Percentiles rank a stretch among this genome's conserved stretches.
phyloP scores from a whole-genome alignment of 352 stramenopile genomes.

The Phytopythium cucurbitacearum region DNA sequence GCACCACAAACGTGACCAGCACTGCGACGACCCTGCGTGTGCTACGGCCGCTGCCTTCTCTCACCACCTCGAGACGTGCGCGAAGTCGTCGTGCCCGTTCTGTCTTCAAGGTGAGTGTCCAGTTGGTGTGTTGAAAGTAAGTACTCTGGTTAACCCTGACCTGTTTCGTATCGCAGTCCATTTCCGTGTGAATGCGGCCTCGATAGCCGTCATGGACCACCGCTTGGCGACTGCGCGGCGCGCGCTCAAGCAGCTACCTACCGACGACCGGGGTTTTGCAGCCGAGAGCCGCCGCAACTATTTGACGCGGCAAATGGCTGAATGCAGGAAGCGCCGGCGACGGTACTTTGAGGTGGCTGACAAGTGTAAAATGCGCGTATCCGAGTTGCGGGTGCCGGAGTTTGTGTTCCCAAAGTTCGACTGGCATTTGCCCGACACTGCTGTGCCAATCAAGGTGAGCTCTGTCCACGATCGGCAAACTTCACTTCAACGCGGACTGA shows the following conservation, averaged over 20 bases:
- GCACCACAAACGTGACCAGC: conserved; percentile 25
- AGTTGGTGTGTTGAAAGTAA: no score
- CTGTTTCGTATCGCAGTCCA: not conserved
- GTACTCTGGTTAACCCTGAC: no score
- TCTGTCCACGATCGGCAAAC: no score
- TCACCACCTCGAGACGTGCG: conserved; percentile 22
- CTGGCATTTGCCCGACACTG: not conserved
- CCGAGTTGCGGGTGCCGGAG: not conserved
- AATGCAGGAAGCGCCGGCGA: not conserved
- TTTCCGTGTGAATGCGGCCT: not conserved
- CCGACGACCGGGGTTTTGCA: not conserved
- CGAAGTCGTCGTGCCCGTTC: conserved; percentile 28
- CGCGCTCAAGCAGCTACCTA: not conserved
- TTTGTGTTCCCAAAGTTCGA: not conserved
- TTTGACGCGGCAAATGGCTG: not conserved
- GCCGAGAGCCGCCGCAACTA: conserved; percentile 1
- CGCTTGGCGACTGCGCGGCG: not conserved
- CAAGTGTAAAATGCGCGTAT: not conserved
- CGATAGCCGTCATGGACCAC: not conserved
- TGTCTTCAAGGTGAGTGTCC: conserved; percentile 19
- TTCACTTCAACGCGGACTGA: no score
- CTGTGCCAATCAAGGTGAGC: no score
- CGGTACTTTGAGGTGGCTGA: not conserved
- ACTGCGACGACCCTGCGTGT: conserved; percentile 25
- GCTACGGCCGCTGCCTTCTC: conserved; percentile 16